Evolutionary conservation across 2,329 filamentous ascomycete genomes (phyloP), one percentile per base, ranked within the genome.

Genomic region (Calonectria pseudoturangicola): DNA sequence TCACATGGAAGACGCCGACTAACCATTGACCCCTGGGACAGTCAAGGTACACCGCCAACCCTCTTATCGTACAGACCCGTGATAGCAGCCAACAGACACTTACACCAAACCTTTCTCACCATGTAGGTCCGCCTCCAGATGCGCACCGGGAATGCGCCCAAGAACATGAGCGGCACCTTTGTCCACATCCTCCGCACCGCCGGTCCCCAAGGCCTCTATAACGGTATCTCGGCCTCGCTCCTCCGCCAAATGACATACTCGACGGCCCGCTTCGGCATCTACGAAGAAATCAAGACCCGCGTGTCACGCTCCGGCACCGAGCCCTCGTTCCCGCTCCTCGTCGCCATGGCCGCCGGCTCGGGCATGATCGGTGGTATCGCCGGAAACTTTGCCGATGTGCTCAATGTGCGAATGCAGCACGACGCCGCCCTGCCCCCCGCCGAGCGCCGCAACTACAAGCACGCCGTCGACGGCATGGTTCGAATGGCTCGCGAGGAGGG

Each of bases 401-500:
- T 98, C 81, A 99, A 99, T 85, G 97, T 99, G 63, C 95, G 97
- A 77, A 99, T 99, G 97, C 97, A 99, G 86, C 95, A 98, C 85
- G 97, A 93, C 81, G 93, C 94, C 2, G 92, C 95, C 0, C 91
- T 98, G 1, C 94, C 95, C 0, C 80, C 86, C 0, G 89, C 89
- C 6, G 87, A 97, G 81, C 92, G 95, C 60, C 91, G 96, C 70
- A 97, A 98, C 84, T 99, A 99, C 87, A 93, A 92, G 75, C 91
- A 98, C 83, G 97, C 96, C 3, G 84, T 98, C 60, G 93, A 98
- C 82, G 97, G 97, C 33, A 88, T 98, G 79, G 86, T 94, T 30
- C 92, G 95, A 76, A 98, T 98, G 94, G 90, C 93, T n/a, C 90
- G 93, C 69, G 92, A 95, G 76, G 97, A 99, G 85, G 97, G 97